These are phyloP conservation scores for Fomes fomentarius DNA, from an alignment of 1,284 basidiomycete species.

Conservation along the genomic window DNA sequence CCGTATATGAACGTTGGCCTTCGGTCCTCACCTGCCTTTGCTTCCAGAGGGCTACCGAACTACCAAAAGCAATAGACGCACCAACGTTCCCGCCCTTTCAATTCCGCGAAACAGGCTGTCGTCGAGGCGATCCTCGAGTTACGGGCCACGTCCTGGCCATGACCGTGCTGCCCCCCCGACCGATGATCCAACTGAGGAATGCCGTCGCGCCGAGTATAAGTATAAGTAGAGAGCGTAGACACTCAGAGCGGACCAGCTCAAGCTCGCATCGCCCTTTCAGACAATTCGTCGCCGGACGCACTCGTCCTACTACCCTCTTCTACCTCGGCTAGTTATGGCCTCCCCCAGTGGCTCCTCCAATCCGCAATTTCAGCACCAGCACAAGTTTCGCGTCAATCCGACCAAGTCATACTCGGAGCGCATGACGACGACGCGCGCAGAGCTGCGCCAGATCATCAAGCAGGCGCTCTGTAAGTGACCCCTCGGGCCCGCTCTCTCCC, in stretches of 20 bases:
- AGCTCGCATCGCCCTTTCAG: no score
- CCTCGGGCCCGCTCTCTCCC: no score
- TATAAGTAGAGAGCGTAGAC: no score
- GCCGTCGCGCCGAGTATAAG: slow-evolving; percentile 1
- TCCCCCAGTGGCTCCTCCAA: no score
- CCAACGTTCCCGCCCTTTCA: slow-evolving; percentile 1
- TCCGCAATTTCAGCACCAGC: neutral
- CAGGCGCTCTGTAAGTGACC: slow-evolving; percentile 32
- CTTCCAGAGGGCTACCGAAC: neutral
- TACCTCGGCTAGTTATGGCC: no score
- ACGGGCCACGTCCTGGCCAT: slow-evolving; percentile 3
- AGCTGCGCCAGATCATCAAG: slow-evolving; percentile 32
- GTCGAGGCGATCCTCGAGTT: slow-evolving; percentile 1
- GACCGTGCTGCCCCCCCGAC: slow-evolving; percentile 1
- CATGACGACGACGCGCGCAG: slow-evolving; percentile 35
- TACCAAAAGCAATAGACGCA: neutral
- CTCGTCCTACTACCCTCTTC: no score
- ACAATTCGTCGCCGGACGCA: no score
- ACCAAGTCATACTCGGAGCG: slow-evolving; percentile 33
- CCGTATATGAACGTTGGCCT: no score
- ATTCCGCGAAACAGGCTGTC: neutral
- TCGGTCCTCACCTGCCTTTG: neutral
- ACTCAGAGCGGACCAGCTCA: no score
- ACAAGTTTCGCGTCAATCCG: slow-evolving; percentile 33
- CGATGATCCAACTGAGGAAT: neutral